Evolutionary conservation across 345 rosid genomes (phyloP), one percentile per base, ranked within the genome.

Genomic region (Luvunga scandens): DNA sequence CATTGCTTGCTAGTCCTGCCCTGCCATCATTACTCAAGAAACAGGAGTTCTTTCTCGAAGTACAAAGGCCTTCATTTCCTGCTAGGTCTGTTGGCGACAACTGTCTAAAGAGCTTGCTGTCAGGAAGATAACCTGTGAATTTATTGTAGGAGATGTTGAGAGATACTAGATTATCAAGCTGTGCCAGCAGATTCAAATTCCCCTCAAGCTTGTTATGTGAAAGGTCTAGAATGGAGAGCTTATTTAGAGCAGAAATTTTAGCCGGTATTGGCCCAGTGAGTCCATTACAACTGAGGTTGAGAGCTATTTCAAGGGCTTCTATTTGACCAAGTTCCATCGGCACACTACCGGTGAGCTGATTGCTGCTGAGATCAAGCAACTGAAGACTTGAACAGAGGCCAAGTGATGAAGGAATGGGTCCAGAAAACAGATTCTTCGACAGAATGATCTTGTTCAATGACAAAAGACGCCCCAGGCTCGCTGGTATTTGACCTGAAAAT

Each of bases 71-170:
- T 69, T 63, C 79, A 76, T 96, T 96, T 28, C 95, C 97, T 27
- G 81, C 84, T 0, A 93, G 81, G 79, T 91, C 89, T 65, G 78
- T 81, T 13, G 86, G 83, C 16, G 91, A 69, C 36, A 92, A 79
- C 70, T 90, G 94, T 75, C 93, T 85, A 79, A 95, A 95, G 55
- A 92, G 87, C 88, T 90, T 92, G 77, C 82, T 93, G 78, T 93
- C 97, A 8, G 99, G 99, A 64, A 95, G 98, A 81, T 86, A 89
- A 33, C 98, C 98, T 2, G 91, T 87, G 88, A 96, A 92, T 81
- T 88, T 88, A 64, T 94, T 96, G 88, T 88, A 75, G 38, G 99
- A 96, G 57, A 96, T 69, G 83, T 96, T 94, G 39, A 96, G 91
- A 66, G 90, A 87, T 50, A 94, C 97, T 2, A 96, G 97, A 75